Percentiles rank a stretch among this genome's conserved stretches.
These are phyloP conservation scores for Pseudonitzschia multiseries DNA, from an alignment of 108 stramenopile species.

Conservation along the genomic window DNA sequence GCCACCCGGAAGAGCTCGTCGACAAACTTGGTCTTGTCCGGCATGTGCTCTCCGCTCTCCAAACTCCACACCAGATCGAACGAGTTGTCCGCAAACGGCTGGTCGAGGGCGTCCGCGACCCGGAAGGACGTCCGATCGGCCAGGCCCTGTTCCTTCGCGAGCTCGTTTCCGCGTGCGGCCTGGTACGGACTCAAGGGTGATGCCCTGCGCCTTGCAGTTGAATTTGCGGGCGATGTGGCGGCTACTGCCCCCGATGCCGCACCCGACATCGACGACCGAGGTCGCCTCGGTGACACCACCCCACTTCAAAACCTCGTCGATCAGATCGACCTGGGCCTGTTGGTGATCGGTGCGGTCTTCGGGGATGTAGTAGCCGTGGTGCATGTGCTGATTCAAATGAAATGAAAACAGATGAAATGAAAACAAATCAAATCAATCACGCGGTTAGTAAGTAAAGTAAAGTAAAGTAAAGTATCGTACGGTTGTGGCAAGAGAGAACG, in stretches of 20 bases:
- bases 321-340: conserved; percentile 91
- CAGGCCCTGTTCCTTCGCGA: conserved; percentile 81
- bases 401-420: neutral
- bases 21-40: conserved; percentile 90
- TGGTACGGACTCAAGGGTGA: conserved; percentile 95
- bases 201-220: conserved; percentile 68
- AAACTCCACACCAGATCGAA: conserved; percentile 96
- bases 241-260: conserved; percentile 92
- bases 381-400: conserved; percentile 61
- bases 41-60: conserved; percentile 98
- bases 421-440: too few relatives aligned
- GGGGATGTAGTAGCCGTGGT: conserved; percentile 87
- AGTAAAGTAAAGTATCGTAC: too few relatives aligned
- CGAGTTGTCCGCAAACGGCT: conserved; percentile 82
- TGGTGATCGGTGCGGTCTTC: conserved; percentile 74
- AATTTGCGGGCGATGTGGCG: conserved; percentile 88
- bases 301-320: conserved; percentile 91
- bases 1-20: conserved; percentile 86
- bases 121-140: conserved; percentile 64
- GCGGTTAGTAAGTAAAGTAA: too few relatives aligned
- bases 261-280: conserved; percentile 85
- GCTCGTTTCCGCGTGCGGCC: conserved; percentile 81
- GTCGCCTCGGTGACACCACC: conserved; percentile 48
- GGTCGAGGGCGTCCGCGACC: conserved; percentile 93
- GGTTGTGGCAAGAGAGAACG: too few relatives aligned